Conservation (phyloP, 2,329 filamentous ascomycete species). For the Pseudogymnoascus sp. region DNA sequence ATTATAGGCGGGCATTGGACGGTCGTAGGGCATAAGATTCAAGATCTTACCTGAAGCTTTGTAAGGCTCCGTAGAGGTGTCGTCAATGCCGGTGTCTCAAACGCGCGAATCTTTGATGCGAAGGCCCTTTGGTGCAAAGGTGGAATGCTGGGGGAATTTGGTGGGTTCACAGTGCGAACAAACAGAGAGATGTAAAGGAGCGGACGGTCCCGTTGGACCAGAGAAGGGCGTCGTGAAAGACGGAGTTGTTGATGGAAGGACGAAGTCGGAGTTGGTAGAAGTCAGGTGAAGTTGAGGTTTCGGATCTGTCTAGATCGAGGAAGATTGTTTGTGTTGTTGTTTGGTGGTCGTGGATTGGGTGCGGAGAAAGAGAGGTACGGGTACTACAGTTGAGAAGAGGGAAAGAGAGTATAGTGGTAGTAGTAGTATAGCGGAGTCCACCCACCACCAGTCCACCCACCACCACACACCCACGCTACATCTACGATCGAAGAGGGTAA, state of each 20-base stretch:
- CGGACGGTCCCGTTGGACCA: conserved; percentile 9
- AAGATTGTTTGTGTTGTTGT: conserved; percentile 7
- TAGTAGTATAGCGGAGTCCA: background rate
- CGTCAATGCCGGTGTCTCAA: conserved; percentile 6
- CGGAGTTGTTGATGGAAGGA: background rate
- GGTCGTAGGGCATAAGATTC: background rate
- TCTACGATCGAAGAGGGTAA: conserved; percentile 2
- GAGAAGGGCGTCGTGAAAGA: background rate
- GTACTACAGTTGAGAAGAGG: background rate
- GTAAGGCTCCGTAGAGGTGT: background rate
- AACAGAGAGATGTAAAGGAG: conserved; percentile 7
- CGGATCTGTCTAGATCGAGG: background rate
- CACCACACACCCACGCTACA: background rate
- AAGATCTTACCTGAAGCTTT: background rate
- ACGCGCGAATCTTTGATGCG: conserved; percentile 6
- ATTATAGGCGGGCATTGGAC: background rate
- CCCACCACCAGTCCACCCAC: background rate
- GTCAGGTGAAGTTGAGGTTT: conserved; percentile 1
- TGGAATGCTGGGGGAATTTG: background rate
- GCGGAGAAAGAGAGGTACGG: background rate
- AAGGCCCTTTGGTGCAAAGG: background rate
- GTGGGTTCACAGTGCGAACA: background rate
- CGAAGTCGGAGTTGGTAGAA: background rate
- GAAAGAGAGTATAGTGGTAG: background rate
- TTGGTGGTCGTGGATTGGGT: conserved; percentile 6